Evolutionary conservation across 495 filamentous ascomycete species (phyloP), one percentile per base, ranked within the genome.

Genomic region (Saxophila tyrrhenica): DNA sequence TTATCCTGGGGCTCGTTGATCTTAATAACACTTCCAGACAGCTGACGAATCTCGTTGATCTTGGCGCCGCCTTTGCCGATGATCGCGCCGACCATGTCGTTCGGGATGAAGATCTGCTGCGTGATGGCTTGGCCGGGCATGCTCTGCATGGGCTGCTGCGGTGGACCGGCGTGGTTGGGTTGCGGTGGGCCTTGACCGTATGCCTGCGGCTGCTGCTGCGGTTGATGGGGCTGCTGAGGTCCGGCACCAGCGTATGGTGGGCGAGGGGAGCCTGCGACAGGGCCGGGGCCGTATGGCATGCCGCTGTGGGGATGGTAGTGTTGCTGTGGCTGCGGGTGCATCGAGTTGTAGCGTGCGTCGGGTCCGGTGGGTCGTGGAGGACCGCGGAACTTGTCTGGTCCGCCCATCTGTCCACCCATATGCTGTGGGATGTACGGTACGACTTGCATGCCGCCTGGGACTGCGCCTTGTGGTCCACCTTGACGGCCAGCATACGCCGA

Each of bases 1-100:
- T 94, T 97, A 67, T 97, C 94, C 64, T 95, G 91, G 0, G 92
- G 92, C 66, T 98, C 92, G 68, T 98, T 98, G 75, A 98, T 98
- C 79, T 98, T 98, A 67, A 98, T 98, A 13, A 97, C 91, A 70
- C 92, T 97, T 57, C 94, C 94, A 63, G 86, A 94, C 61, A 98
- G 78, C 62, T 94, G 88, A 52, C 92, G 82, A 57, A 98, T 98
- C 73, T 98, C 92, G 66, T 98, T 98, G 76, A 98, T 98, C 80
- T 98, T 98, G 22, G 89, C 87, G 57, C 92, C 92, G 53, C 92
- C 94, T 73, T 98, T 98, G 55, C 92, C 92, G 63, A 98, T 98
- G 62, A 98, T 98, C 46, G 92, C 92, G 48, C 92, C 92, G 50
- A 98, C 92, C 92, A 98, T 98, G 64, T 98, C 92, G 68, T 98